Percentiles rank a stretch among this genome's conserved stretches.
phyloP scores from a whole-genome alignment of 345 rosid genomes.

The Syzygium jambos region DNA sequence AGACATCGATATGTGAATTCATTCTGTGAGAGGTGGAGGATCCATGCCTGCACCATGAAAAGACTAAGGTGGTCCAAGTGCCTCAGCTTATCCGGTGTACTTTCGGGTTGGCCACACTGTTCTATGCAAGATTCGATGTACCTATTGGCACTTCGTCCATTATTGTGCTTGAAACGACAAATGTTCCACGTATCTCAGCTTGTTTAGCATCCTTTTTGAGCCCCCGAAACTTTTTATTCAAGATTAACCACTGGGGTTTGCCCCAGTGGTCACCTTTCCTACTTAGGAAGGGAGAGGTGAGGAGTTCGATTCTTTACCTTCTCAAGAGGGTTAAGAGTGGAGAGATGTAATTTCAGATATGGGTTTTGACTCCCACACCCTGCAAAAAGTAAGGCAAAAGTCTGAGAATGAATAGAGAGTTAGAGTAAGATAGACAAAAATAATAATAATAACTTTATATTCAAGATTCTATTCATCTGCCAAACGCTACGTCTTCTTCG shows the following conservation, averaged over 20 bases:
- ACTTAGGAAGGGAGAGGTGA: too few species aligned
- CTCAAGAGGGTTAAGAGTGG: too few species aligned
- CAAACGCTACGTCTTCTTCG: background rate
- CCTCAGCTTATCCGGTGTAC: background rate
- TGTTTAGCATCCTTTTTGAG: background rate
- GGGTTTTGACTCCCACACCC: too few species aligned
- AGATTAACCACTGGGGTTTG: too few species aligned
- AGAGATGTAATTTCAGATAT: too few species aligned
- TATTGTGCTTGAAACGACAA: background rate
- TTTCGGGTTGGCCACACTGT: background rate
- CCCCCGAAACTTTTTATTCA: background rate
- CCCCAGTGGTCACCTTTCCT: too few species aligned
- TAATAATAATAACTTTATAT: too few species aligned
- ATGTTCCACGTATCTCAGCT: background rate
- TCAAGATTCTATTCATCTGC: too few species aligned
- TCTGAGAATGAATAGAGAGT: too few species aligned
- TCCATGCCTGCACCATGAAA: background rate
- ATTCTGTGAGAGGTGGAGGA: background rate
- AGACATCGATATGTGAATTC: background rate
- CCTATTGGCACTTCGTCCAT: background rate
- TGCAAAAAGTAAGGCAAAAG: too few species aligned
- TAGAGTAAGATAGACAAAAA: too few species aligned
- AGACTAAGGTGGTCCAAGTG: background rate
- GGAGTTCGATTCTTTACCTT: too few species aligned
- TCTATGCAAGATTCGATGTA: background rate